These are phyloP conservation scores for Lactarius pseudohatsudake DNA, from an alignment of 768 basidiomycete genomes.

Conservation along the genomic window DNA sequence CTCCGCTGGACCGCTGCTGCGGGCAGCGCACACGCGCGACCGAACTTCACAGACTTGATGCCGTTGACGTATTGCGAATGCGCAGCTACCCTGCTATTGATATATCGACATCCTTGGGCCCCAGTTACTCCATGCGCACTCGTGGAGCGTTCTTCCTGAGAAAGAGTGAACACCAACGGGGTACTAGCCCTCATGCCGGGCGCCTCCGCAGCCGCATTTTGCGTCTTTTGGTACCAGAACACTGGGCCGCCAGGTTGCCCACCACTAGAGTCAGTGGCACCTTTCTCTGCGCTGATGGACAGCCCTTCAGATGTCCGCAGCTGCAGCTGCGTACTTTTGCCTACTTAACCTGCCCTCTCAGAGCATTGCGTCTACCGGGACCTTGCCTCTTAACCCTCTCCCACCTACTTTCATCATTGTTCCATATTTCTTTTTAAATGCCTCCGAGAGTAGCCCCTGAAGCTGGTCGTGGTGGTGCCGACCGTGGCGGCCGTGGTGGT, in stretches of 20 bases:
- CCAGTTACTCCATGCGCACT: neutral
- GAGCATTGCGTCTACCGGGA: neutral
- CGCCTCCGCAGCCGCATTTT: neutral
- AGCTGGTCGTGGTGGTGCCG: slow-evolving; percentile 19
- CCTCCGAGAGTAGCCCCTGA: neutral
- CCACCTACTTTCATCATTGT: neutral
- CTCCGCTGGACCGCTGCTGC: neutral
- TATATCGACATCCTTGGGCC: neutral
- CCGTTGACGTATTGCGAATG: neutral
- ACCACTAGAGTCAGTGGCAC: neutral
- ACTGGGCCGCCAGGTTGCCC: neutral
- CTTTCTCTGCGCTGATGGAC: neutral
- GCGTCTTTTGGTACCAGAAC: neutral
- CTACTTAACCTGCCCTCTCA: neutral
- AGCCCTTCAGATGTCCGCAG: neutral
- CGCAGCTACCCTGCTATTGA: neutral
- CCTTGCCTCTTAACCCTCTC: neutral
- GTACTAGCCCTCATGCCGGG: neutral
- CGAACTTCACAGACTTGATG: neutral
- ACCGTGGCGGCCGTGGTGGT: slow-evolving; percentile 19
- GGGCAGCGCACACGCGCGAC: neutral
- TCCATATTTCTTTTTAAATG: neutral
- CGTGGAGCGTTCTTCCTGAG: neutral
- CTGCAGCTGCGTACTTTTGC: neutral
- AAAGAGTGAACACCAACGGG: neutral